phyloP scores from a whole-genome alignment of 805 yeast species.

The Ogataea saltuana region DNA sequence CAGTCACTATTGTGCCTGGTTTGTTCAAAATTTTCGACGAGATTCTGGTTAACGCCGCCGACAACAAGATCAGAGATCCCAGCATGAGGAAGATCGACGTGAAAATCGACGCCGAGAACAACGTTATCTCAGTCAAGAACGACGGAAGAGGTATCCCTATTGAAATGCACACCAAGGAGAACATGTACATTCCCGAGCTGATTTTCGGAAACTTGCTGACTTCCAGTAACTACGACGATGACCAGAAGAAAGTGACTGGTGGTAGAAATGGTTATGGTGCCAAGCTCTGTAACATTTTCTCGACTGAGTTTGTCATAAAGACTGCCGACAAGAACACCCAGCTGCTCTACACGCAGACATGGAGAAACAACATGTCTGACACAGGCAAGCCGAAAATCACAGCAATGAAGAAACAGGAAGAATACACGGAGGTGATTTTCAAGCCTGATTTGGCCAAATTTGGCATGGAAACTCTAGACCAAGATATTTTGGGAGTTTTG shows the following conservation, averaged over 20 bases:
- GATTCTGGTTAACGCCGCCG: constrained; percentile 97
- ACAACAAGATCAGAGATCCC: constrained; percentile 94
- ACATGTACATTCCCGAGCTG: constrained; percentile 92
- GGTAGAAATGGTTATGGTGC: constrained; percentile 99
- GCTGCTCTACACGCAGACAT: constrained; percentile 71
- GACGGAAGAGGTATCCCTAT: constrained; percentile 96
- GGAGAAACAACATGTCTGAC: constrained; percentile 84
- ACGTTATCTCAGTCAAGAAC: constrained; percentile 76
- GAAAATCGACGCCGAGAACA: constrained; percentile 71
- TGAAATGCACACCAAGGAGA: constrained; percentile 88
- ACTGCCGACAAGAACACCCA: constrained; percentile 76
- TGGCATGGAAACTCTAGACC: constrained; percentile 81
- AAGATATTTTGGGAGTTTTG: constrained; percentile 78
- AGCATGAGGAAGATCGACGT: constrained; percentile 84
- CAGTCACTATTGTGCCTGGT: constrained; percentile 89
- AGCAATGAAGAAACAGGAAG: constrained; percentile 56
- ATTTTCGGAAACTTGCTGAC: constrained; percentile 94
- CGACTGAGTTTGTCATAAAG: constrained; percentile 81
- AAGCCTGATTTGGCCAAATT: constrained; percentile 85
- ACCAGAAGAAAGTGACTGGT: constrained; percentile 94
- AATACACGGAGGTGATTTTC: constrained; percentile 85
- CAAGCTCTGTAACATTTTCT: constrained; percentile 92
- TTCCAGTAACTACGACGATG: constrained; percentile 93
- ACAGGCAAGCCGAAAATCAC: constrained; percentile 76
- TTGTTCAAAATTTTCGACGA: constrained; percentile 95